These are phyloP conservation scores for Arthroderma sp. DNA, from an alignment of 2,329 filamentous ascomycete genomes.

Conservation along the genomic window DNA sequence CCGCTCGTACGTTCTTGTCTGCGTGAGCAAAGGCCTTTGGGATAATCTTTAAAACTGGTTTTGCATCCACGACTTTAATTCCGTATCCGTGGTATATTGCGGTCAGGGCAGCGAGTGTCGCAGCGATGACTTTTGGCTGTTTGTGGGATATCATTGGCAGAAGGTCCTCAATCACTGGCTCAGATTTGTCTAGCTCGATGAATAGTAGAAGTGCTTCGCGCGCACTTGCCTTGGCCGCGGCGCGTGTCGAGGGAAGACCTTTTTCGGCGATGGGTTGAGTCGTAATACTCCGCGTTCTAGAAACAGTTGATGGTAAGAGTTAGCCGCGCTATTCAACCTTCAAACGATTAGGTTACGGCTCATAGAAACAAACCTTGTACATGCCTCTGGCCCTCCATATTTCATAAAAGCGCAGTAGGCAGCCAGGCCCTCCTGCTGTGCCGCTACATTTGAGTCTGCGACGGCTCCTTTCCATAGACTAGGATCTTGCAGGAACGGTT, in stretches of 20 bases:
- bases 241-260: conserved; percentile 72
- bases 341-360: no score
- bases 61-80: conserved; percentile 86
- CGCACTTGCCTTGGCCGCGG: conserved; percentile 75
- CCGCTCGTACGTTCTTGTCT: conserved; percentile 94
- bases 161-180: conserved; percentile 79
- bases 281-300: conserved; percentile 59
- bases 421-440: conserved; percentile 81
- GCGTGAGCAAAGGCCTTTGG: conserved; percentile 91
- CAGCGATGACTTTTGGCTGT: conserved; percentile 75
- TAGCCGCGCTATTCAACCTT: background rate
- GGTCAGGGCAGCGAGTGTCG: conserved; percentile 61
- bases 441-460: conserved; percentile 88
- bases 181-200: conserved; percentile 76
- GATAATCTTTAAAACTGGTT: conserved; percentile 73
- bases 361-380: conserved; percentile 43
- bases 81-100: conserved; percentile 87
- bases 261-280: conserved; percentile 79
- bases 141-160: conserved; percentile 74
- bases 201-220: conserved; percentile 78
- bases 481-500: conserved; percentile 74
- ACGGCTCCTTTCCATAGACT: conserved; percentile 85
- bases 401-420: conserved; percentile 87
- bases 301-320: conserved; percentile 8
- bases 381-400: conserved; percentile 69